Evolutionary conservation across 1,284 basidiomycete genomes (phyloP), one percentile per base, ranked within the genome.

Genomic region (Irpex sp.): DNA sequence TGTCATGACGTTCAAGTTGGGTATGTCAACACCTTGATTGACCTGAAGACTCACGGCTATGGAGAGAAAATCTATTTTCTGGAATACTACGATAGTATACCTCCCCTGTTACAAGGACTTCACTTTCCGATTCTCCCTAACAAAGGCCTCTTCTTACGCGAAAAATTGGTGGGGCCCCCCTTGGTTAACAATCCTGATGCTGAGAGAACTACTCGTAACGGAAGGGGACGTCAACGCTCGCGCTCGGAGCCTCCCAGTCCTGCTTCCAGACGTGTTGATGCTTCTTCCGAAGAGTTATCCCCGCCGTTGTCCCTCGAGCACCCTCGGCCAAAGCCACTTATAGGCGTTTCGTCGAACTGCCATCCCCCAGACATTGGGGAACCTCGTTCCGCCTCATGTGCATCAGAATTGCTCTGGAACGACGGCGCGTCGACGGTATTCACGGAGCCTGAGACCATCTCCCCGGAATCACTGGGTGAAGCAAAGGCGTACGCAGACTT

Each of bases 1-100:
- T 87, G 85, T 66, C 88, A 91, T 71, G 88, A 92, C 75, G 87
- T n/a, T n/a, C n/a, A n/a, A n/a, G n/a, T 87, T 73, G 88, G 88
- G 67, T 92, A 92, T 74, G 80, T 83, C 60, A 81, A 82, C 36
- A 80, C 81, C 55, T 78, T 92, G 56, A 81, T 83, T 54, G 86
- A 87, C 8, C 80, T 87, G 51, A 83, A 88, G 59, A 89, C 87
- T 55, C 82, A 84, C 57, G 87, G 87, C 37, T 83, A 81, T 65
- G 80, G 82, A 61, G 78, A 86, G 57, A 92, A 90, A 74, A 76
- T 92, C 61, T 80, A 88, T 58, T 79, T 92, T 21, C 78, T 92
- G 56, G 84, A 83, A 72, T 82, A 86, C 56, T 88, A 89, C 72
- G 33, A 6, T 26, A 3, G 2, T 5, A 7, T 31, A 3, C 9